Evolutionary conservation across 2,329 filamentous ascomycete species (phyloP), one percentile per base, ranked within the genome.

Genomic region (Apiospora sp.): DNA sequence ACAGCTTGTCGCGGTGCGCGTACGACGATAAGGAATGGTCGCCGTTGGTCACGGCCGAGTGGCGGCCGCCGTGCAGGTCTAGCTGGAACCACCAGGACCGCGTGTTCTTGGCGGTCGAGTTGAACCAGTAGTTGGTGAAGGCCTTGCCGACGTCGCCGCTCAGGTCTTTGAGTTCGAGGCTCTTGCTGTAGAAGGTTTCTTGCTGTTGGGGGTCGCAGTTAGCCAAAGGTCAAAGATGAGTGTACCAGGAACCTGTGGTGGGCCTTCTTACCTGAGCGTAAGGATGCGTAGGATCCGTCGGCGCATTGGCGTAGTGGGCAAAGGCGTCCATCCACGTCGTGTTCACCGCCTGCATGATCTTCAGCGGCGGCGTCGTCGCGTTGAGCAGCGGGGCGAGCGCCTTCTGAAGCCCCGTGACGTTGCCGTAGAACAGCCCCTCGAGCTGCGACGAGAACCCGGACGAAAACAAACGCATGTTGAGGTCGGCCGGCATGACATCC

Each of bases 141-240:
- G 76, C 74, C 70, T 79, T 74, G n/a, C 84, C 76, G 69, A 82
- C 78, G 16, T 74, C 74, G 24, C 81, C 80, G 48, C 75, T 79
- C 49, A 85, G 76, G 8, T 80, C 79, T 68, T 82, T 81, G 61
- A 84, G 80, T 72, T 83, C 83, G n/a, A 85, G 73, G 73, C 83
- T 84, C 71, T 83, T 84, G 58, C 83, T 81, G 74, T 82, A 84
- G 72, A 85, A 85, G 1, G 80, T 83, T 74, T 84, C 83, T 78
- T 83, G 81, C 81, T 85, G 70, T n/a, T n/a, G n/a, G n/a, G 12
- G 5, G 34, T 14, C 10, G 30, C 6, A 43, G 30, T 37, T 22
- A 37, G n/a, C 34, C 27, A 41, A 4, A 4, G 54, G 22, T 34
- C 68, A 51, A 48, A n/a, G 8, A 8, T 30, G 24, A 69, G n/a